A percentile compares a stretch with the other conserved stretches of the same genome.
Evolutionary conservation across 192 early-diverging fungal genomes (phyloP).

Genomic region (Coemansia sp.): DNA sequence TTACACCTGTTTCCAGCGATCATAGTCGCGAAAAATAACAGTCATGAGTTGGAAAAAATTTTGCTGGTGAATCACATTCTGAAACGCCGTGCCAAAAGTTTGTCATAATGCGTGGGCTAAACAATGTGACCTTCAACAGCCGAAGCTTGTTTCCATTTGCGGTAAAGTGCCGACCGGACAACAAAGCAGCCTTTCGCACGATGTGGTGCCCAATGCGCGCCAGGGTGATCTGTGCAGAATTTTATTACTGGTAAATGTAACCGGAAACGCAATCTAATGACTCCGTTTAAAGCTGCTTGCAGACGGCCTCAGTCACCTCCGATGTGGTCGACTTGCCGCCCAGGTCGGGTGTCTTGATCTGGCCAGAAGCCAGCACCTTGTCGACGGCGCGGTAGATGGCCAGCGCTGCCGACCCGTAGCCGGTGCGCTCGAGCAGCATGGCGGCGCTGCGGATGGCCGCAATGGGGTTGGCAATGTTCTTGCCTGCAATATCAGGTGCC

Average conservation of each 20-base stretch:
- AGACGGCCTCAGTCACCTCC: conserved; percentile 80
- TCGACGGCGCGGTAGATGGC: conserved; percentile 86
- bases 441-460: conserved; percentile 93
- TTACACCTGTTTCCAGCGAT: neutral
- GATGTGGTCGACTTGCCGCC: conserved; percentile 83
- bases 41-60: too few relatives aligned
- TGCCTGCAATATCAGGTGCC: conserved; percentile 97
- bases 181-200: too few relatives aligned
- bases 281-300: conserved; percentile 56
- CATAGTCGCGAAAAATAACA: too few relatives aligned
- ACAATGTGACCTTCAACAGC: too few relatives aligned
- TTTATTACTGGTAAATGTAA: neutral
- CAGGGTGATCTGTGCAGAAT: too few relatives aligned
- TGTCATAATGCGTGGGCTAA: too few relatives aligned
- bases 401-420: conserved; percentile 66
- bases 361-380: conserved; percentile 62
- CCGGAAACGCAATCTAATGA: neutral
- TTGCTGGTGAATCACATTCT: too few relatives aligned
- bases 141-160: too few relatives aligned
- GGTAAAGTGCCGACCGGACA: too few relatives aligned
- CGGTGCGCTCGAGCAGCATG: conserved; percentile 86
- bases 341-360: conserved; percentile 78
- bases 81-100: too few relatives aligned
- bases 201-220: too few relatives aligned
- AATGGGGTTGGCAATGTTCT: conserved; percentile 95